Base-by-base conservation (phyloP, 257 asterid species). In the Mitragyna speciosa region DNA sequence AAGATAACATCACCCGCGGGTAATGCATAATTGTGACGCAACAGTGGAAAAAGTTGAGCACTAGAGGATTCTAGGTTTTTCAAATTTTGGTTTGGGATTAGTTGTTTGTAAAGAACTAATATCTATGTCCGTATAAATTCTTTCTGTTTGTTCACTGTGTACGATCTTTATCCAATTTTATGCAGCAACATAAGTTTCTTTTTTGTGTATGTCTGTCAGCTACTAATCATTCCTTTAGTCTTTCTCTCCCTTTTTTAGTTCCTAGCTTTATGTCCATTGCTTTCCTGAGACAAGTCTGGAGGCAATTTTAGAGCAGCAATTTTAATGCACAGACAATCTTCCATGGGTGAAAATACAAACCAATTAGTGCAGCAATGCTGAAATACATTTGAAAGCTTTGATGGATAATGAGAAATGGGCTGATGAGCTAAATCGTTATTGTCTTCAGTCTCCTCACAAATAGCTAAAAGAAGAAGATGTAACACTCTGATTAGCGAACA, bases 41-140 rank as follows among this genome's bases (percentile, higher is more conserved):
- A 49, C 41, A 70, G 79, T 47, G 52, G 81, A 56, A 20, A 65
- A 39, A 10, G 36, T 70, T 79, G 67, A 22, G 73, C 72, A 58
- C 54, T 33, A 12, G 26, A 75, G n/a, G 82, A 54, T 49, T 20
- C 49, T 49, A 49, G 52, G 74, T 58, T 76, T 71, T 76, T 63
- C 19, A 58, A 47, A 52, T 83, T 64, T 77, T 76, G 81, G 51
- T 48, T 74, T 59, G 24, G 48, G 58, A 33, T 78, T 28, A 30
- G 41, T 47, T 70, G 70, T 2, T 63, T 73, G 16, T 31, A 26
- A 43, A 4, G 0, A n/a, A 65, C 30, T 6, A 45, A 17, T 65
- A 52, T 64, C 74, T 52, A 24, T 33, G 43, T 22, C 1, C 49
- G 26, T 80, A 45, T 14, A 74, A 73, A 74, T 65, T 28, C 26